Percentiles rank a stretch among this genome's conserved stretches.
Evolutionary conservation across 2,329 filamentous ascomycete genomes (phyloP).

Genomic region (Rugonectria rugulosa): DNA sequence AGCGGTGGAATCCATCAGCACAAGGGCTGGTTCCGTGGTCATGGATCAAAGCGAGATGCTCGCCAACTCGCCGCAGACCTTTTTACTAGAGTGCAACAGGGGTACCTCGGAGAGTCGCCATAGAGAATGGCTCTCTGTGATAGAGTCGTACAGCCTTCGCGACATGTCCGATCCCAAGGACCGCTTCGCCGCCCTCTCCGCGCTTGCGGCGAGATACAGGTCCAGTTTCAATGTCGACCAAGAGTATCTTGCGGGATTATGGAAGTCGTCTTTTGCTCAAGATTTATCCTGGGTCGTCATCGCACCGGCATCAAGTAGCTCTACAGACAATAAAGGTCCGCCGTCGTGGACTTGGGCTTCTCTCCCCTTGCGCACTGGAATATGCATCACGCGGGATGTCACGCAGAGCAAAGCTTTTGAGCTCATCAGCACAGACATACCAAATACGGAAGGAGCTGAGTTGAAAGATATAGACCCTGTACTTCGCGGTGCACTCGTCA

Average conservation of each 20-base stretch:
- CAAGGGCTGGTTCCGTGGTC: background rate
- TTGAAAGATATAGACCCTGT: background rate
- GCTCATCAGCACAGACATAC: background rate
- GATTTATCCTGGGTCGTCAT: conserved; percentile 3
- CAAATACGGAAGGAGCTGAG: background rate
- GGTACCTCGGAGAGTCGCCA: conserved; percentile 5
- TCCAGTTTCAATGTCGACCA: background rate
- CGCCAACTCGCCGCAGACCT: background rate
- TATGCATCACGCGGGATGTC: background rate
- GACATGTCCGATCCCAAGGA: conserved; percentile 8
- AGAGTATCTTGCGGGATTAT: conserved; percentile 7
- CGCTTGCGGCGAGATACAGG: conserved; percentile 3
- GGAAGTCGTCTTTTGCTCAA: background rate
- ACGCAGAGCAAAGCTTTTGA: background rate
- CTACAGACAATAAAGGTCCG: background rate
- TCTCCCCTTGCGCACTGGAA: background rate
- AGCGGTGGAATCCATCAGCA: background rate
- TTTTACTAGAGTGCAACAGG: conserved; percentile 6
- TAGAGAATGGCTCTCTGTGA: conserved; percentile 5
- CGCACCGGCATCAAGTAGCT: background rate
- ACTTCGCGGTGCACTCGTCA: background rate
- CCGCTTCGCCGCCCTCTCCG: conserved; percentile 4
- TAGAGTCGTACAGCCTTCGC: conserved; percentile 8
- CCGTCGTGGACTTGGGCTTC: conserved; percentile 13
- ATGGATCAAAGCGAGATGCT: too few relatives aligned